phyloP scores from a whole-genome alignment of 768 basidiomycete species.

The Russula emetica region DNA sequence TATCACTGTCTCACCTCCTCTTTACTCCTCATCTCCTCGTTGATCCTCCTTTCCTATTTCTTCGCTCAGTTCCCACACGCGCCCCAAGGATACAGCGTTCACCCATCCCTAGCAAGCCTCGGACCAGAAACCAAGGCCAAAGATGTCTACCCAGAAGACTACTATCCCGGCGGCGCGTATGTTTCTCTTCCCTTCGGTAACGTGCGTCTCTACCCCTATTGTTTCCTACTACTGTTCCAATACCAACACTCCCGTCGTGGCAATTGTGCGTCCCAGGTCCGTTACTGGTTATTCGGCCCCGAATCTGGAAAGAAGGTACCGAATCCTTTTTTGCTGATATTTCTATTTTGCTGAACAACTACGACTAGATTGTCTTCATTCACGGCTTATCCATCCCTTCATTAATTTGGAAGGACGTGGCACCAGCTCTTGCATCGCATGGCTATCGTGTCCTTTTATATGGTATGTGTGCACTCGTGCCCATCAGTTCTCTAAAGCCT shows the following conservation, averaged over 20 bases:
- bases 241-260: not conserved
- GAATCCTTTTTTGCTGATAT: not conserved
- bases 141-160: constrained; percentile 69
- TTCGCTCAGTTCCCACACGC: constrained; percentile 62
- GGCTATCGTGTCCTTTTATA: constrained; percentile 76
- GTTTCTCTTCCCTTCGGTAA: constrained; percentile 61
- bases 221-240: not conserved
- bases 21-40: constrained; percentile 56
- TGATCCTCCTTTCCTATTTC: constrained; percentile 57
- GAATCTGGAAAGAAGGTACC: constrained; percentile 59
- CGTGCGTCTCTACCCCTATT: constrained; percentile 37
- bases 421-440: constrained; percentile 53
- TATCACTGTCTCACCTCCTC: constrained; percentile 45
- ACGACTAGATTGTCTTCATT: constrained; percentile 61
- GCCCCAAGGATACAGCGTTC: constrained; percentile 46
- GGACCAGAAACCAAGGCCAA: constrained; percentile 54
- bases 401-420: constrained; percentile 73
- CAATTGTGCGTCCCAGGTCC: constrained; percentile 41
- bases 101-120: constrained; percentile 58
- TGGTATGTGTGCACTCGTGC: constrained; percentile 40
- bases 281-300: constrained; percentile 77
- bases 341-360: not conserved
- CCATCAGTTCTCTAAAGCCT: not conserved
- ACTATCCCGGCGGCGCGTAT: constrained; percentile 60
- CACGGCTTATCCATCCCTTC: constrained; percentile 75